A percentile compares a stretch with the other conserved stretches of the same genome.
phyloP scores from a whole-genome alignment of 495 filamentous ascomycete species.

The Mycothermus thermophilus region DNA sequence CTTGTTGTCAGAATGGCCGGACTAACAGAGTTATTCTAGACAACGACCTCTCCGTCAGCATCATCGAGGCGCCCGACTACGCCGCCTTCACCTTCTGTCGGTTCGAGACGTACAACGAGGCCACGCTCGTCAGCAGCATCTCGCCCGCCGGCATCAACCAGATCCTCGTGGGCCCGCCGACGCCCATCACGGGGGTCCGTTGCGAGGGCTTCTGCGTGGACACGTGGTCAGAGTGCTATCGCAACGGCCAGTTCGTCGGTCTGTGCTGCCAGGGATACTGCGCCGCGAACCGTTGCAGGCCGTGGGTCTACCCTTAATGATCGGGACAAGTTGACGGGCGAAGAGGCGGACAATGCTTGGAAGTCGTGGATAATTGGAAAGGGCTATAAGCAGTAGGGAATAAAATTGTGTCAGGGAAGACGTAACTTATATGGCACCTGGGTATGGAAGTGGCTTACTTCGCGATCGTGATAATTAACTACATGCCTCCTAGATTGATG shows the following conservation, averaged over 20 bases:
- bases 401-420: too few relatives aligned
- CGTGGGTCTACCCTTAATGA: slow-evolving; percentile 11
- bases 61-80: slow-evolving; percentile 20
- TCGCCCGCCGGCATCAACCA: slow-evolving; percentile 8
- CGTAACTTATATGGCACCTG: too few relatives aligned
- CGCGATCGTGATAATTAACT: too few relatives aligned
- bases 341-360: neutral
- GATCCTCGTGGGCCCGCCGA: slow-evolving; percentile 18
- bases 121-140: slow-evolving; percentile 13
- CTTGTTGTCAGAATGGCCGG: too few relatives aligned
- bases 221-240: slow-evolving; percentile 15
- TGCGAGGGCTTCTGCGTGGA: slow-evolving; percentile 17
- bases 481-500: too few relatives aligned
- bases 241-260: slow-evolving; percentile 15
- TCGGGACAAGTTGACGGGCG: neutral
- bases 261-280: slow-evolving; percentile 20
- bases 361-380: neutral
- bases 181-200: slow-evolving; percentile 15
- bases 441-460: too few relatives aligned
- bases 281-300: slow-evolving; percentile 19
- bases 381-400: too few relatives aligned
- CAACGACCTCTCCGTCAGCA: slow-evolving; percentile 15
- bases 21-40: too few relatives aligned
- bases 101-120: slow-evolving; percentile 11
- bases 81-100: slow-evolving; percentile 14